Base-by-base conservation (phyloP, 2,329 filamentous ascomycete species). In the Fusarium nisikadoi region DNA sequence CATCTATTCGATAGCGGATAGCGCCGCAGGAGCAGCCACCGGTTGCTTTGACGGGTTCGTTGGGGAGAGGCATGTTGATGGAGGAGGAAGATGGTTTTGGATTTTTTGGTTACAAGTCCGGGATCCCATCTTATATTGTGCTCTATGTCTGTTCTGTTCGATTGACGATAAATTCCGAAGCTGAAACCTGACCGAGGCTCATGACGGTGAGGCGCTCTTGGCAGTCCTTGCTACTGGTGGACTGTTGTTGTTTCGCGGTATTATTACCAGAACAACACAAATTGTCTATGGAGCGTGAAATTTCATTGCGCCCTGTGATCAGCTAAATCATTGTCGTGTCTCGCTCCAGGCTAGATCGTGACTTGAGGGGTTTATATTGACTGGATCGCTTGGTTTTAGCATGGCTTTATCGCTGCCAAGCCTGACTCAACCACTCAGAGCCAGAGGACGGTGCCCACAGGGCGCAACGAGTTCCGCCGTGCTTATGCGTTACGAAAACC, bases 201-300 rank as follows among this genome's bases (percentile, higher is more conserved):
- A 29, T 27, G n/a, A 56, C 53, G 39, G 31, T 47, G 39, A 56
- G 53, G 53, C 53, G 53, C 39, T 56, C 53, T 56, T 56, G 53
- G 53, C 39, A 56, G 6, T 1, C 7, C 2, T 17, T 1, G 38
- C 39, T 9, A 33, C n/a, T 33, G 53, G 27, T 25, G 17, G 19
- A 56, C 2, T 10, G 17, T 5, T 11, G 19, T 12, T 3, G 0
- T n/a, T 35, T 25, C 6, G 53, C 29, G 39, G n/a, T 1, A 47
- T 6, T 27, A 47, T n/a, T 47, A 35, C 23, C 14, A 52, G 23
- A 52, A 27, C 13, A 38, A 38, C 4, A 8, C 13, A 12, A 17
- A 3, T 2, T 9, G 4, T 9, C 7, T 19, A 6, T 3, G 8
- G 47, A 12, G 6, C 33, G 11, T 2, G 5, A 36, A 27, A 5